Evolutionary conservation across 176 grass and related monocot species (phyloP).

Genomic region (Lolium multiflorum): DNA sequence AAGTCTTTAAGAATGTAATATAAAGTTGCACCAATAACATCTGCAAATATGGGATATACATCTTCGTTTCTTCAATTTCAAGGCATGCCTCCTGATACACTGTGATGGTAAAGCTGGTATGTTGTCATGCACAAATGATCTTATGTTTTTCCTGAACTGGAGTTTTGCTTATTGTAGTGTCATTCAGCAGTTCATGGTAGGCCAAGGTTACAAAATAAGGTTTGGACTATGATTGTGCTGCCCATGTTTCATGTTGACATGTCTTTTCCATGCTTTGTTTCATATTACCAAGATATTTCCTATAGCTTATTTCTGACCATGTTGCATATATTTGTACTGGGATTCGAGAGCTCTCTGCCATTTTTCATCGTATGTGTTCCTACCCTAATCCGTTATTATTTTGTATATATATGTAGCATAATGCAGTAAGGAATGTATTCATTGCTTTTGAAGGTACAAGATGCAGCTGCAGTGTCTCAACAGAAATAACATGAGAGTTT

Average conservation of each 20-base stretch:
- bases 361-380: conserved; percentile 10
- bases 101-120: conserved; percentile 15
- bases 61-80: neutral
- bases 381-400: neutral
- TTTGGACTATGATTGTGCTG: conserved; percentile 2
- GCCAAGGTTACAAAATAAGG: neutral
- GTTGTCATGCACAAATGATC: neutral
- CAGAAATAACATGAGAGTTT: neutral
- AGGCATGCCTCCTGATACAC: neutral
- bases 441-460: conserved; percentile 31
- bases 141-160: neutral
- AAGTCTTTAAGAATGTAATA: neutral
- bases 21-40: neutral
- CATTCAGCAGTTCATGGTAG: neutral
- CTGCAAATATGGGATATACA: neutral
- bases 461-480: neutral
- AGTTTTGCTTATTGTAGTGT: neutral
- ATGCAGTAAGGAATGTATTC: neutral
- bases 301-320: neutral
- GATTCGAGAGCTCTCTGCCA: neutral
- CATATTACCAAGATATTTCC: too few relatives aligned
- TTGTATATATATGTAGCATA: neutral
- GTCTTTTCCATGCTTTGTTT: too few relatives aligned
- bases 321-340: neutral
- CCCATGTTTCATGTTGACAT: neutral